phyloP scores from a whole-genome alignment of 495 filamentous ascomycete species.

The Clohesyomyces aquaticus region DNA sequence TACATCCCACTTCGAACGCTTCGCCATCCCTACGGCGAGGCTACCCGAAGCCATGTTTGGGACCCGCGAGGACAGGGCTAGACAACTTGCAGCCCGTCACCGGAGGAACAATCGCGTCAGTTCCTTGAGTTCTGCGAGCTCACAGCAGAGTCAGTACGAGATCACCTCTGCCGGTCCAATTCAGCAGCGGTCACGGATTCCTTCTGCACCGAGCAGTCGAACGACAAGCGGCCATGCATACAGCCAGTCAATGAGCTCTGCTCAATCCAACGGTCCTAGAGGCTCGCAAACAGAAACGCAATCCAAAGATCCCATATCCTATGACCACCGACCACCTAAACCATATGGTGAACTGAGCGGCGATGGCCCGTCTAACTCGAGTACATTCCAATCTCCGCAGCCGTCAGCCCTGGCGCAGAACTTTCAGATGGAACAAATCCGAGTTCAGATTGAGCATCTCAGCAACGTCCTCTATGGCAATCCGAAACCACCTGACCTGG shows the following conservation, averaged over 20 bases:
- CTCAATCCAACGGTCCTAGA: too few species aligned
- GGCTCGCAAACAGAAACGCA: too few species aligned
- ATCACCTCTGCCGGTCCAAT: not conserved
- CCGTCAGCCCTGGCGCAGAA: too few species aligned
- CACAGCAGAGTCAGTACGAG: not conserved
- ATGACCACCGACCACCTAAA: too few species aligned
- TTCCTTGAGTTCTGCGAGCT: slow-evolving; percentile 7
- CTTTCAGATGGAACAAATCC: slow-evolving; percentile 9
- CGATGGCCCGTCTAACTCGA: not conserved
- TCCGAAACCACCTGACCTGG: slow-evolving; percentile 1
- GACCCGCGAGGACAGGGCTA: slow-evolving; percentile 28
- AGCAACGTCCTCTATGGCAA: slow-evolving; percentile 17
- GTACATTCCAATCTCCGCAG: not conserved
- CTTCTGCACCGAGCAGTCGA: not conserved
- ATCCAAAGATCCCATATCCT: too few species aligned
- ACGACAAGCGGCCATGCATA: not conserved
- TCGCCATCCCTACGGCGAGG: not conserved
- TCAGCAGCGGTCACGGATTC: not conserved
- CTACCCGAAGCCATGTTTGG: slow-evolving; percentile 22
- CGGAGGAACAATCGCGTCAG: slow-evolving; percentile 14
- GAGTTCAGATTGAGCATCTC: slow-evolving; percentile 11
- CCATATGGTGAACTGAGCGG: not conserved
- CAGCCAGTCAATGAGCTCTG: not conserved
- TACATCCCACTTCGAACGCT: not conserved
- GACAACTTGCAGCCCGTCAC: slow-evolving; percentile 26